phyloP scores from a whole-genome alignment of 2,329 filamentous ascomycete species.

The Ascochyta clinopodiicola region DNA sequence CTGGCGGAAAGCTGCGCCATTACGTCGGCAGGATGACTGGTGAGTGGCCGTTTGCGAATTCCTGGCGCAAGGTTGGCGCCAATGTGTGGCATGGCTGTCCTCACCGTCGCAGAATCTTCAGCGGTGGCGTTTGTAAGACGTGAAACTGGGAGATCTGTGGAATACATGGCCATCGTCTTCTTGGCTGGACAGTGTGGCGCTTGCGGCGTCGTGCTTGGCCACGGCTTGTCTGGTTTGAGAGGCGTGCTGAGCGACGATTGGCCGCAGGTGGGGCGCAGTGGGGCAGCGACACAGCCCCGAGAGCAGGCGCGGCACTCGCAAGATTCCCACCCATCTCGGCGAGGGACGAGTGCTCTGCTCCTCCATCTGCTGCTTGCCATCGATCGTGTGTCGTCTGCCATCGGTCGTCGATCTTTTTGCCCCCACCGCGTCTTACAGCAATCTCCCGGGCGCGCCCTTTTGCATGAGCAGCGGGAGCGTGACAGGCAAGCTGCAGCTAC shows the following conservation, averaged over 20 bases:
- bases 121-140: slow-evolving; percentile 4
- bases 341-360: slow-evolving; percentile 5
- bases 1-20: slow-evolving; percentile 8
- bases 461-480: slow-evolving; percentile 4
- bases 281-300: slow-evolving; percentile 9
- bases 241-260: not conserved
- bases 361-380: not conserved
- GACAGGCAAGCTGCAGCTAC: slow-evolving; percentile 12
- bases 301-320: slow-evolving; percentile 16
- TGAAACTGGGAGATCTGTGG: slow-evolving; percentile 1
- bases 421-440: slow-evolving; percentile 2
- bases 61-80: slow-evolving; percentile 1
- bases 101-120: slow-evolving; percentile 9
- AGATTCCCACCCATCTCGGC: slow-evolving; percentile 14
- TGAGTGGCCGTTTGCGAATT: not conserved
- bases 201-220: not conserved
- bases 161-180: slow-evolving; percentile 5
- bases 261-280: not conserved
- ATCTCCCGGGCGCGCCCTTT: slow-evolving; percentile 3
- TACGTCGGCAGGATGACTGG: not conserved
- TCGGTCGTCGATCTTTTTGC: slow-evolving; percentile 6
- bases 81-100: not conserved
- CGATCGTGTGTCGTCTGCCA: too few species aligned
- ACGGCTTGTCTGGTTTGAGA: slow-evolving; percentile 1
- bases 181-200: slow-evolving; percentile 1